These are phyloP conservation scores for Ochetophila trinervis DNA, from an alignment of 306 rosid genomes.

Conservation along the genomic window DNA sequence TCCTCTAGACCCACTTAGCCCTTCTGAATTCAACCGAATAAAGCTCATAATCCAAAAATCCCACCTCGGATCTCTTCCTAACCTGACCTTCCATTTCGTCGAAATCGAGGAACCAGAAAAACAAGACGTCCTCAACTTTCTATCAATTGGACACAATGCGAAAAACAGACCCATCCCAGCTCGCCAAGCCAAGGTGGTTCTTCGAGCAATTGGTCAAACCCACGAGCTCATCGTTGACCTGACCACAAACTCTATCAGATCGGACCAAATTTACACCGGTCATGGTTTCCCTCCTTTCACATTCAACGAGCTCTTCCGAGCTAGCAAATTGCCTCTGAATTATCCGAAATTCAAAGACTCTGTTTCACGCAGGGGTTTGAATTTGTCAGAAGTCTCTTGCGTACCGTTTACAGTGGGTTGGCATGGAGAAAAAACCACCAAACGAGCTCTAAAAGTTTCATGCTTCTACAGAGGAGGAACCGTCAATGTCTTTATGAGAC, in stretches of 20 bases:
- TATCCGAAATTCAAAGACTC: conserved; percentile 56
- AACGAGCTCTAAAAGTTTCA: conserved; percentile 55
- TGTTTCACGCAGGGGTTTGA: conserved; percentile 53
- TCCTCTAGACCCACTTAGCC: conserved; percentile 77
- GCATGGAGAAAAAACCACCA: conserved; percentile 60
- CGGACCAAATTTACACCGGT: conserved; percentile 54
- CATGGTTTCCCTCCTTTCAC: conserved; percentile 76
- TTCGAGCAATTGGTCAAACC: conserved; percentile 53
- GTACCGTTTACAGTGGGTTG: conserved; percentile 81
- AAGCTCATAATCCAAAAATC: conserved; percentile 50
- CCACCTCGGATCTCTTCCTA: conserved; percentile 58
- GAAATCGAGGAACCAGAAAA: conserved; percentile 81
- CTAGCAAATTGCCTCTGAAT: conserved; percentile 61
- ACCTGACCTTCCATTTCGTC: conserved; percentile 65
- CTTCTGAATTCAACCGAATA: conserved; percentile 54
- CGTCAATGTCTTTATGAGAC: conserved; percentile 68
- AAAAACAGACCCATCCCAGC: conserved; percentile 25
- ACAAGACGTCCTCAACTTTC: conserved; percentile 58
- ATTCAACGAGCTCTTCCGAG: conserved; percentile 58
- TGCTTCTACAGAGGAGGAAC: conserved; percentile 68
- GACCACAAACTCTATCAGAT: conserved; percentile 38
- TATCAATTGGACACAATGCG: conserved; percentile 35
- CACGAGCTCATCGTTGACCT: conserved; percentile 68
- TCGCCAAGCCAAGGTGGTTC: conserved; percentile 70
- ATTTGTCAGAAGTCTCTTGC: conserved; percentile 73